Conservation (phyloP, 257 asterid genomes). For the Jacaranda copaia region DNA sequence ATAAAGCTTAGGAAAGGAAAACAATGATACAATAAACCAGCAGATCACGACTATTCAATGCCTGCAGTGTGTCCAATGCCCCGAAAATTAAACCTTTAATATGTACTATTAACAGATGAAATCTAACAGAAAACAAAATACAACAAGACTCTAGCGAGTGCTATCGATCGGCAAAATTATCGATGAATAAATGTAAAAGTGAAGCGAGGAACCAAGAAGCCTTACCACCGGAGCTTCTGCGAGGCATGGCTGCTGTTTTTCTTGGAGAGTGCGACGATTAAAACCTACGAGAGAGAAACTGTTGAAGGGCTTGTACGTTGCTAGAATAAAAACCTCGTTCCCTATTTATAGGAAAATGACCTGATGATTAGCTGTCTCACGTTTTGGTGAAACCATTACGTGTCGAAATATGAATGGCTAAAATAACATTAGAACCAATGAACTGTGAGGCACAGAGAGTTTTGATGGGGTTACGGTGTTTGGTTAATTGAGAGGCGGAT, state of each 20-base stretch:
- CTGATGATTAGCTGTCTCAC: neutral
- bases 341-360: neutral
- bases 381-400: conserved; percentile 13
- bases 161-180: neutral
- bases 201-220: neutral
- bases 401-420: conserved; percentile 14
- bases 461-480: conserved; percentile 5
- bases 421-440: neutral
- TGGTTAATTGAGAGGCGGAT: neutral
- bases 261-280: neutral
- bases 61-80: neutral
- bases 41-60: neutral
- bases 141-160: conserved; percentile 8
- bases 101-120: neutral
- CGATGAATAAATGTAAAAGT: neutral
- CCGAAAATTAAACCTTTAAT: neutral
- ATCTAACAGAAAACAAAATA: neutral
- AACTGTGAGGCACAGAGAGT: neutral
- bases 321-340: neutral
- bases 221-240: conserved; percentile 81
- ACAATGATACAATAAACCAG: neutral
- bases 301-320: neutral
- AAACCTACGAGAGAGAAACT: conserved; percentile 32
- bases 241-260: conserved; percentile 54
- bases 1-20: neutral